Conservation (phyloP, 78 protist species). For the Dictyostelium discoideum region DNA sequence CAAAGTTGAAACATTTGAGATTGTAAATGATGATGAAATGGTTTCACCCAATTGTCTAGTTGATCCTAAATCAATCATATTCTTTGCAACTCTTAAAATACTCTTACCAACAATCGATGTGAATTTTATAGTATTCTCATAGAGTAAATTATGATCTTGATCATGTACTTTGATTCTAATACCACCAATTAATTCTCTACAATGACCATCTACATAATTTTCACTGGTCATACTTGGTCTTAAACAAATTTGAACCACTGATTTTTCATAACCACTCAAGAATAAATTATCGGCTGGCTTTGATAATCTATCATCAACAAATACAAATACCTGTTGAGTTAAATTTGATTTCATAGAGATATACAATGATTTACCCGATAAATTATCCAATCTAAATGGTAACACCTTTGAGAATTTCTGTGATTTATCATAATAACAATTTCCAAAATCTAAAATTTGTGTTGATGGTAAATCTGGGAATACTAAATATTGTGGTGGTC, state of each 20-base stretch:
- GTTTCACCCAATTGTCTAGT: constrained; percentile 57
- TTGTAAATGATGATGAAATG: constrained; percentile 20
- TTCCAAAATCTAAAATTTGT: constrained; percentile 62
- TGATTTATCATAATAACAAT: constrained; percentile 77
- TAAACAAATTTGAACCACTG: constrained; percentile 66
- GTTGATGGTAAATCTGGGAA: constrained; percentile 69
- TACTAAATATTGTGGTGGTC: constrained; percentile 74
- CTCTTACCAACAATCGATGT: constrained; percentile 70
- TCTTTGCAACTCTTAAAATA: constrained; percentile 43
- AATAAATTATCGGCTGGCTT: constrained; percentile 67
- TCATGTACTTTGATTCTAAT: constrained; percentile 75
- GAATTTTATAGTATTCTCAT: constrained; percentile 75
- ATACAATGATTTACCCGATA: constrained; percentile 67
- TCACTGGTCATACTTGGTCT: constrained; percentile 76
- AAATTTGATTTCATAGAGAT: constrained; percentile 69
- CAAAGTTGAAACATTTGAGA: constrained; percentile 56
- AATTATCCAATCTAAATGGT: constrained; percentile 47
- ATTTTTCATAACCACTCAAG: constrained; percentile 51
- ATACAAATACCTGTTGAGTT: constrained; percentile 77
- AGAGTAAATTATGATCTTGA: constrained; percentile 24
- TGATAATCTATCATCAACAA: constrained; percentile 43
- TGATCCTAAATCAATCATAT: constrained; percentile 67
- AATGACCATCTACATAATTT: constrained; percentile 77
- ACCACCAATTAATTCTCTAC: constrained; percentile 83
- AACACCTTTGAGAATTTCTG: constrained; percentile 32